Evolutionary conservation across 805 yeast species (phyloP).

Genomic region (Yarrowia deformans): DNA sequence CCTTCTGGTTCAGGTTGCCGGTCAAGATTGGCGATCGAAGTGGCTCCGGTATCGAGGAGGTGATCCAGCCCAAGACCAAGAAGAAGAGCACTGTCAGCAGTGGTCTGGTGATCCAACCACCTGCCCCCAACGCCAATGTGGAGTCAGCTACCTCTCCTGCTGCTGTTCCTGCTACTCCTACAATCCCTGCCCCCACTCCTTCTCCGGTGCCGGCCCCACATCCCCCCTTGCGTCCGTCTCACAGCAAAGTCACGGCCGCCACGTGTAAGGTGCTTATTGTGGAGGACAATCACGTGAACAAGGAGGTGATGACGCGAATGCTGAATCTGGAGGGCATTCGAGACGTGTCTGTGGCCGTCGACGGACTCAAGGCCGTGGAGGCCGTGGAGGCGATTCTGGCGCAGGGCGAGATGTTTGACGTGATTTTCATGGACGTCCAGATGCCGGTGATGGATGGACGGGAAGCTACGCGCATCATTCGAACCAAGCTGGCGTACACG

Average conservation of each 20-base stretch:
- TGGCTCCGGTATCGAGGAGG: neutral
- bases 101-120: slow-evolving; percentile 6
- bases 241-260: slow-evolving; percentile 7
- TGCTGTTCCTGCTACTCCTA: neutral
- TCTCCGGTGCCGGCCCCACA: neutral
- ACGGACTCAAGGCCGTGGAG: slow-evolving; percentile 86
- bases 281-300: slow-evolving; percentile 93
- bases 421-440: slow-evolving; percentile 96
- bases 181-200: neutral
- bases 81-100: slow-evolving; percentile 15
- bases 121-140: neutral
- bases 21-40: slow-evolving; percentile 15
- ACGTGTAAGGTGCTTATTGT: slow-evolving; percentile 72
- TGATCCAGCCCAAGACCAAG: slow-evolving; percentile 7
- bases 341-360: slow-evolving; percentile 79
- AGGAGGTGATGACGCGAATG: slow-evolving; percentile 92
- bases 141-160: neutral
- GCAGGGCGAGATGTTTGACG: slow-evolving; percentile 57
- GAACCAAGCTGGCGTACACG: slow-evolving; percentile 64
- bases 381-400: slow-evolving; percentile 57
- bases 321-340: slow-evolving; percentile 79
- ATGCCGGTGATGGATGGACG: slow-evolving; percentile 96
- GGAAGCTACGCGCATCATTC: slow-evolving; percentile 76
- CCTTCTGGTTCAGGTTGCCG: slow-evolving; percentile 32
- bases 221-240: neutral